These are phyloP conservation scores for Leccinum rimulosum DNA, from an alignment of 768 basidiomycete genomes.

Conservation along the genomic window DNA sequence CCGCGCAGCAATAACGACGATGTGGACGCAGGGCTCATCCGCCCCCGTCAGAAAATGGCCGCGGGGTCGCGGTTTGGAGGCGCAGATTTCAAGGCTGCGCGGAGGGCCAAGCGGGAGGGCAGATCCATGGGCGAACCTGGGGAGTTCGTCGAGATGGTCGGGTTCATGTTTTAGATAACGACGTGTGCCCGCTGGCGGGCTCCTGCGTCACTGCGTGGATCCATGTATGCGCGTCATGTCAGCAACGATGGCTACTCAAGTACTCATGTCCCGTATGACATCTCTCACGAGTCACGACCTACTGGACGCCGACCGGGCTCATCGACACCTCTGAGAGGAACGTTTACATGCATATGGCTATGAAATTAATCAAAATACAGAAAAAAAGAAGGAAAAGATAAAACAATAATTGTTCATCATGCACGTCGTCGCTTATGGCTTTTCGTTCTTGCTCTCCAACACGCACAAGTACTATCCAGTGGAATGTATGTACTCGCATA, in stretches of 20 bases:
- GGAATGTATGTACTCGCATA: not conserved
- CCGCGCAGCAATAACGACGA: not conserved
- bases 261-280: not conserved
- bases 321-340: not conserved
- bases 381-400: not conserved
- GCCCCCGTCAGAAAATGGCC: conserved; percentile 17
- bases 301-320: not conserved
- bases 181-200: not conserved
- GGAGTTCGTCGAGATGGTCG: conserved; percentile 28
- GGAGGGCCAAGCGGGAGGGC: conserved; percentile 27
- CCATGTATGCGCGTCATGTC: not conserved
- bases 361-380: not conserved
- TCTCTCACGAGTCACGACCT: not conserved
- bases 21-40: conserved; percentile 18
- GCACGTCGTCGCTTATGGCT: not conserved
- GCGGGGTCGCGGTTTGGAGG: conserved; percentile 28
- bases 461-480: not conserved
- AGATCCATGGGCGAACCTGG: not conserved
- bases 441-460: not conserved
- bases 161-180: conserved; percentile 13
- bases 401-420: not conserved
- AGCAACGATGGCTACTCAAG: not conserved
- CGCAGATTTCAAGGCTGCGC: conserved; percentile 29
- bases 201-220: not conserved
- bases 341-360: not conserved